Base-by-base conservation (phyloP, 371 early-diverging fungal genomes). In the Rhizopus microsporus region DNA sequence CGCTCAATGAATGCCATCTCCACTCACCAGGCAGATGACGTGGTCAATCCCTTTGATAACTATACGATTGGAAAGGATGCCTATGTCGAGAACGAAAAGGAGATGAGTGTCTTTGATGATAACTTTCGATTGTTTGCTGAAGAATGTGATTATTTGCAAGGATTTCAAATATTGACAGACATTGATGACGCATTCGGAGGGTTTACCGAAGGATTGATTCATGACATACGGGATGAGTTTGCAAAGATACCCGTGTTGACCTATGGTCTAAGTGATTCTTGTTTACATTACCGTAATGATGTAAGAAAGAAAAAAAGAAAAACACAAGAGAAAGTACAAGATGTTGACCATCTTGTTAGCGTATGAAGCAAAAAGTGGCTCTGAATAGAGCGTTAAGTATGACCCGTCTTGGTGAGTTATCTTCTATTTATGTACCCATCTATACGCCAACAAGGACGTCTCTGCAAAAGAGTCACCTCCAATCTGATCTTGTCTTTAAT, bases 121-220 rank as follows among this genome's bases (percentile, higher is more conserved):
- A 81, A 82, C 23, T 74, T 95, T 34, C 81, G 96, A 5, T 74
- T 75, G 42, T 89, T 92, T 68, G 82, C 85, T 1, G 96, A 96
- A 68, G 93, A 90, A 58, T 90, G 93, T 60, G 96, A 96, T 64
- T 74, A 77, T 13, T 66, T 93, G 34, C 95, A 91, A 77, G 93
- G 94, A 0, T 92, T 95, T 57, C 92, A 94, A 71, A 64, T 93
- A 0, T 30, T 93, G 37, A 81, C 88, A 0, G 88, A 89, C 60
- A 79, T 88, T 0, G 68, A 77, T 43, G 86, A 89, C 60, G 96
- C 89, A 6, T 94, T 92, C 74, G 81, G 86, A 39, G 96, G 95
- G 0, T 86, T 88, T 59, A 70, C 86, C 0, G 72, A 84, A 32
- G 77, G 78, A 30, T 72, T 88, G 34, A 38, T 94, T 10, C 78